Evolutionary conservation across 179 eudicot genomes (phyloP), one percentile per base, ranked within the genome.

Genomic region (Sideroxylon spinosum): DNA sequence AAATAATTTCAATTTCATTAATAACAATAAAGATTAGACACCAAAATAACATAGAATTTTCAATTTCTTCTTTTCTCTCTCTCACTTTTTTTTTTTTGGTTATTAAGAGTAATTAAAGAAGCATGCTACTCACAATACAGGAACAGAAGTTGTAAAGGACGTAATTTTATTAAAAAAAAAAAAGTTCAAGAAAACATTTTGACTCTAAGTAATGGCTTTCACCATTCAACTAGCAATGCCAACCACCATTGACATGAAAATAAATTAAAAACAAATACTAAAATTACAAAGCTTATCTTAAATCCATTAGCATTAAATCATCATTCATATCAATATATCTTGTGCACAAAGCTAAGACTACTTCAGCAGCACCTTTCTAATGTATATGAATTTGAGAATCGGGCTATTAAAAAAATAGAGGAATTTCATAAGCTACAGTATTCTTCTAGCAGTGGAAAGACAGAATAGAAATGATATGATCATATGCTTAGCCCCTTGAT

Each of bases 281-380:
- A 25, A 60, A 63, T 78, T 25, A 2, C 81, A 71, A 61, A 95
- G 98, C 98, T 95, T 85, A 49, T 86, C 75, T 75, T 87, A 90
- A 70, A 10, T 88, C 91, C 86, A 95, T 78, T 37, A 83, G 79
- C 44, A 82, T 81, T 32, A 87, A 74, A 19, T 65, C 14, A 74
- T 80, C 90, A 82, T 90, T 81, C 57, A 76, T 85, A 83, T 91
- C 93, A 70, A 92, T 74, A 80, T 84, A 94, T 55, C 86, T 84
- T 23, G 91, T 83, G 85, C 98, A 94, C 6, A 79, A 89, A 16
- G 90, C 88, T 75, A 94, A 82, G 50, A 94, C 91, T 75, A 94
- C 89, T 84, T 92, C 98, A 73, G 98, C 97, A 82, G 98, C 98
- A 68, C 98, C 98, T 82, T 94, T 94, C 98, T 97, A 94, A 73